Evolutionary conservation across 192 early-diverging fungal genomes (phyloP).

Genomic region (Coemansia sp.): DNA sequence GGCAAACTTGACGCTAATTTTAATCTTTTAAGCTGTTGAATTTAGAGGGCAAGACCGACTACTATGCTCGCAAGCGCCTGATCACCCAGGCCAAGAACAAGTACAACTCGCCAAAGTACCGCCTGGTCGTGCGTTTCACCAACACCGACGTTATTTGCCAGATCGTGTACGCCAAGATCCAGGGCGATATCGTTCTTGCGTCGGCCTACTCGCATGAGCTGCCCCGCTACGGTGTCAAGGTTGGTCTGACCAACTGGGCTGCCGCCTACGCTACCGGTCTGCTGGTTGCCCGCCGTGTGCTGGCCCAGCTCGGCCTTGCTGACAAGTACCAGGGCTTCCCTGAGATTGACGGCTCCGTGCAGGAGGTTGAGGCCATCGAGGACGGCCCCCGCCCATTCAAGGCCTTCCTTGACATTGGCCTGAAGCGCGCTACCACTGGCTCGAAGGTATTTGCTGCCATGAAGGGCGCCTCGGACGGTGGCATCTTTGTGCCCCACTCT

Average conservation of each 20-base stretch:
- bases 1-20: neutral
- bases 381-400: conserved; percentile 97
- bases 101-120: conserved; percentile 99
- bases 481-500: conserved; percentile 92
- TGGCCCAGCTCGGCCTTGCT: conserved; percentile 91
- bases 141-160: conserved; percentile 97
- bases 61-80: conserved; percentile 98
- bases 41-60: conserved; percentile 99
- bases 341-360: conserved; percentile 84
- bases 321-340: conserved; percentile 95
- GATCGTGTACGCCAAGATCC: conserved; percentile 96
- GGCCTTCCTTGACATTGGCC: conserved; percentile 96
- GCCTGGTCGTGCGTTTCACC: conserved; percentile 98
- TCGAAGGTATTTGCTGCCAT: conserved; percentile 95
- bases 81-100: conserved; percentile 99
- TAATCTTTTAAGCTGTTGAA: conserved; percentile 1
- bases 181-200: conserved; percentile 92
- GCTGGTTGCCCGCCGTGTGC: conserved; percentile 90
- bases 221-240: conserved; percentile 90
- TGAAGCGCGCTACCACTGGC: conserved; percentile 96
- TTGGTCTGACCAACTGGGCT: conserved; percentile 99
- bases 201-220: conserved; percentile 98
- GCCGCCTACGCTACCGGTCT: conserved; percentile 98
- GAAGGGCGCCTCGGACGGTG: conserved; percentile 99
- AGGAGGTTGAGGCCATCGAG: conserved; percentile 82